phyloP scores from a whole-genome alignment of 2,329 filamentous ascomycete genomes.

The Simplicillium sp. region DNA sequence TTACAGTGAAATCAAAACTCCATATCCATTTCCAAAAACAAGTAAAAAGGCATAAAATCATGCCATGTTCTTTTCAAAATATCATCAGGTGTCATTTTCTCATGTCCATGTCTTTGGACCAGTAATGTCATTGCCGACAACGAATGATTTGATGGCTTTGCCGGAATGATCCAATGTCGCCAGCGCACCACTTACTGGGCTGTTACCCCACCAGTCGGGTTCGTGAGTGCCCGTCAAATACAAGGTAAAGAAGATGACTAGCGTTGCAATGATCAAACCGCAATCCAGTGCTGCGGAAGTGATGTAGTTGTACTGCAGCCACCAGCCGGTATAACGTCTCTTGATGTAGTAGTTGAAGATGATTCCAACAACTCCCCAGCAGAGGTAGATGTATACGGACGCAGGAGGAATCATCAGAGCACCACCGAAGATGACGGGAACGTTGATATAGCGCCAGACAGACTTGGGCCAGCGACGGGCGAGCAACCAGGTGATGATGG shows the following conservation, averaged over 20 bases:
- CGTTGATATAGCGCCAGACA: conserved; percentile 55
- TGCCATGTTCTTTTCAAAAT: neutral
- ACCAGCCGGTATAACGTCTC: conserved; percentile 60
- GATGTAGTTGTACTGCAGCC: conserved; percentile 71
- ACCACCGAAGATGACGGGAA: conserved; percentile 60
- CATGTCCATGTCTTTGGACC: too few species aligned
- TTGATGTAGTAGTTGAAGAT: conserved; percentile 62
- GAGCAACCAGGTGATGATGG: conserved; percentile 53
- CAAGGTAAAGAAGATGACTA: conserved; percentile 62
- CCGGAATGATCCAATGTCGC: conserved; percentile 36
- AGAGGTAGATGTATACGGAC: conserved; percentile 60
- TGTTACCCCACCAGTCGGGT: conserved; percentile 56
- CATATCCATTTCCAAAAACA: neutral
- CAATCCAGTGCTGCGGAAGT: conserved; percentile 62
- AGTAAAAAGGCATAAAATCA: conserved; percentile 2
- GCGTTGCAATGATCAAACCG: conserved; percentile 55
- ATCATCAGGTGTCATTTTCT: too few species aligned
- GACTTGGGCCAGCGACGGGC: conserved; percentile 53
- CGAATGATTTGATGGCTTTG: conserved; percentile 26
- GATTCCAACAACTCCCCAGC: conserved; percentile 59
- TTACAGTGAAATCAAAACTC: neutral
- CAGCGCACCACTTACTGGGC: conserved; percentile 20
- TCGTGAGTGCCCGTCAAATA: conserved; percentile 46
- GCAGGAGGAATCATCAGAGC: conserved; percentile 57
- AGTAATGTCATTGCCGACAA: too few species aligned